Base-by-base conservation (phyloP, 2,329 filamentous ascomycete genomes). In the Drechmeria coniospora region DNA sequence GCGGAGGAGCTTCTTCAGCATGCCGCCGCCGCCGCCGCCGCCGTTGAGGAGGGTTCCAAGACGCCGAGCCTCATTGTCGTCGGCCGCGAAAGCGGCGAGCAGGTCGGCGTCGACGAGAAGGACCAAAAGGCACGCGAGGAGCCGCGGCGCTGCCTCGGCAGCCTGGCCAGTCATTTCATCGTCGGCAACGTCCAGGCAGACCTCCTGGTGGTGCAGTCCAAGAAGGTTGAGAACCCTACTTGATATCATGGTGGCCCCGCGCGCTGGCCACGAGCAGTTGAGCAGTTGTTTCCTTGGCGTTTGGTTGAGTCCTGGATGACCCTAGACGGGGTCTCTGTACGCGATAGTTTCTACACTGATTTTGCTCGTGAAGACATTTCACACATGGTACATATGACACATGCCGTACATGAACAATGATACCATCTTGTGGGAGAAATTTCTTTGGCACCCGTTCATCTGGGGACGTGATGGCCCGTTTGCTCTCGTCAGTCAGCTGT, bases 191-290 rank as follows among this genome's bases (percentile, higher is more conserved):
- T 40, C 9, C 32, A 31, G 12, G 38, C 43, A 1, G 44, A 46
- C 23, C 10, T 46, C 28, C 31, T 46, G 27, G 42, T 46, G 14
- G 42, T 46, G 10, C 42, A 45, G 29, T 35, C 40, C 25, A 69
- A 40, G 38, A 23, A 17, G 13, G 2, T 10, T 2, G 18, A 15
- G 6, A 19, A 31, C 14, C 15, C 14, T 12, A 16, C 13, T 15
- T 18, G n/a, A 4, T 8, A n/a, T 23, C 12, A 15, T 28, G 26
- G 14, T 21, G 12, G 9, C 20, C 10, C 20, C 9, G 12, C 5
- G 20, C n/a, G n/a, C n/a, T n/a, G n/a, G n/a, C n/a, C n/a, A n/a
- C n/a, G n/a, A n/a, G n/a, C n/a, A n/a, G n/a, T n/a, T n/a, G n/a
- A n/a, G n/a, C n/a, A n/a, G n/a, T 13, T 27, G 9, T 15, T 27